Evolutionary conservation across 192 early-diverging fungal species (phyloP), one percentile per base, ranked within the genome.

Genomic region (Kickxella alabastrina): DNA sequence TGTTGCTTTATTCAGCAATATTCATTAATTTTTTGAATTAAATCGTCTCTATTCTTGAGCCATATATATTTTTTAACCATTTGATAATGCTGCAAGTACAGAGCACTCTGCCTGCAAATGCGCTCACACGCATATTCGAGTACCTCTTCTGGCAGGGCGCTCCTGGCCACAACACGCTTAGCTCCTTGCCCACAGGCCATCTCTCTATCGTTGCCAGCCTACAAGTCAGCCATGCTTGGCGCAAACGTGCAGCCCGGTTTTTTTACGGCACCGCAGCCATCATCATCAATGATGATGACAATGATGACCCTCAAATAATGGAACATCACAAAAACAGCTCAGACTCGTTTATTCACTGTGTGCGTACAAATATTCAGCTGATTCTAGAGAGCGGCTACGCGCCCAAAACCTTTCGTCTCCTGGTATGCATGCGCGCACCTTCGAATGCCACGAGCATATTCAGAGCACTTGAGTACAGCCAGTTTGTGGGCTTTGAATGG

Each of bases 311-410:
- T 6, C n/a, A n/a, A n/a, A 21, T 34, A 2, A 28, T 49, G 18
- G 46, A 49, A 18, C 31, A 39, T 32, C 29, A 50, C 35, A 14
- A 52, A 46, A 29, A 43, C 52, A 19, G 6, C 43, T 14, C 54
- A 37, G 51, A 45, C 28, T 37, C 47, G 1, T 39, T 34, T 4
- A 19, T 40, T 14, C 36, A 9, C 2, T 28, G 15, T 1, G 36
- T 55, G 14, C 29, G 40, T n/a, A 58, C 54, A 29, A 73, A 65
- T 25, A 25, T 73, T 2, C 47, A 26, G 40, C 59, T 73, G 50
- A 13, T 66, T 1, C 47, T 73, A 12, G 54, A 62, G 23, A 73
- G 70, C 59, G 70, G 70, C 9, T 64, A 66, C 18, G 70, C 70
- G 25, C 62, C 70, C 31, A 61, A 66, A 44, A 49, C 70, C 10